These are phyloP conservation scores for Euphorbia pulcherrima DNA, from an alignment of 345 rosid species.

Conservation along the genomic window DNA sequence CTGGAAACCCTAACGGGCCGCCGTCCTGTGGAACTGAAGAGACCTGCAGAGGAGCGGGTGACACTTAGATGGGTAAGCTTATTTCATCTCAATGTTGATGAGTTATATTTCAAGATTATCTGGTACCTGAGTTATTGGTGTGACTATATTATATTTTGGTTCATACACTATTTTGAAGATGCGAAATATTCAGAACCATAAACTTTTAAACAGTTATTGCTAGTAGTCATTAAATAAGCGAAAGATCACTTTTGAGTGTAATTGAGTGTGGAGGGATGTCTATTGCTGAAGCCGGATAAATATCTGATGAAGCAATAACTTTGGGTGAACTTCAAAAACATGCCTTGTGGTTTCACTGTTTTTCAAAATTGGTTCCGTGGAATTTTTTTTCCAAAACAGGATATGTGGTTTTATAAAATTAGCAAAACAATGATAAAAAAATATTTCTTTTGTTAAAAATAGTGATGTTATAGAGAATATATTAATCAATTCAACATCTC, in stretches of 20 bases:
- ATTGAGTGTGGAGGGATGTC: background rate
- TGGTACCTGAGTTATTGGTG: background rate
- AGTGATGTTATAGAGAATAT: too few relatives aligned
- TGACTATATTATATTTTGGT: background rate
- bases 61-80: constrained; percentile 85
- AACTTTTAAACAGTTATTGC: background rate
- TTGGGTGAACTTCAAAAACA: too few relatives aligned
- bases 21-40: constrained; percentile 75
- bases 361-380: too few relatives aligned
- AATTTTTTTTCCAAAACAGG: too few relatives aligned
- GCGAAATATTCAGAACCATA: background rate
- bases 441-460: too few relatives aligned
- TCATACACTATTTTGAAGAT: background rate
- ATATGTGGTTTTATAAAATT: too few relatives aligned
- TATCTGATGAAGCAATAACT: too few relatives aligned
- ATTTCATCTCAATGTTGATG: background rate
- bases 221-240: background rate
- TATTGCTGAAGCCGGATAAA: too few relatives aligned
- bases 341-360: too few relatives aligned
- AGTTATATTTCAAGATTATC: constrained; percentile 6
- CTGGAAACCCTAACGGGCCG: constrained; percentile 84
- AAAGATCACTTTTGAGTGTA: background rate
- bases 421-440: too few relatives aligned
- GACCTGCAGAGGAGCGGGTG: constrained; percentile 57
- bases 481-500: too few relatives aligned